These are phyloP conservation scores for Taphrina confusa DNA, from an alignment of 1,139 yeast species.

Conservation along the genomic window DNA sequence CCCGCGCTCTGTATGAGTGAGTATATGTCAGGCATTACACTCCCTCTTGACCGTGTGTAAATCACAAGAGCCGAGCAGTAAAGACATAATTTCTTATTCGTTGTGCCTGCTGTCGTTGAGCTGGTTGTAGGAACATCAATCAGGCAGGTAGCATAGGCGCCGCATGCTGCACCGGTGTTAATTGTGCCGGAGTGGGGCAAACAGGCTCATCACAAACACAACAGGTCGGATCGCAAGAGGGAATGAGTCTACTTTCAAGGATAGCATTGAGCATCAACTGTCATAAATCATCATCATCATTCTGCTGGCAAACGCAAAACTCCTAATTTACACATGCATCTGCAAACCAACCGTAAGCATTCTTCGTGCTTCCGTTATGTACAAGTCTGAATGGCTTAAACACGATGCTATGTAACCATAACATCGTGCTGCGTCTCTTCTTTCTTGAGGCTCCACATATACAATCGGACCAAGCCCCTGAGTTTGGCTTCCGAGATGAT, in stretches of 20 bases:
- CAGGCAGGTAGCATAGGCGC: too few species aligned
- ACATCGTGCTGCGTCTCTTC: conserved; percentile 14
- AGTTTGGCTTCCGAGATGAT: conserved; percentile 46
- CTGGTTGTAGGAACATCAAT: too few species aligned
- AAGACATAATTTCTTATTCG: not conserved
- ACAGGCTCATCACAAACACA: too few species aligned
- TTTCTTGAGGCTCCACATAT: conserved; percentile 31
- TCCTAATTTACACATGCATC: not conserved
- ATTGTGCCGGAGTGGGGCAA: too few species aligned
- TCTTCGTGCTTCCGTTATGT: too few species aligned
- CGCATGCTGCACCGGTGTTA: too few species aligned
- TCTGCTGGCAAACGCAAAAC: conserved; percentile 1
- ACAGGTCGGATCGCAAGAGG: too few species aligned
- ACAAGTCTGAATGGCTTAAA: too few species aligned
- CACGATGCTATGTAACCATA: conserved; percentile 4
- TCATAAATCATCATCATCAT: not conserved
- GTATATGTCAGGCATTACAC: conserved; percentile 26
- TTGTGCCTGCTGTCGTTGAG: not conserved
- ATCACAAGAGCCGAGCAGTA: not conserved
- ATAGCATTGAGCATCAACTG: too few species aligned
- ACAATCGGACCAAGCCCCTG: conserved; percentile 42
- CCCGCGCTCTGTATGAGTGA: conserved; percentile 20
- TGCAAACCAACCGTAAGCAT: too few species aligned
- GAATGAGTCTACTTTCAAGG: too few species aligned
- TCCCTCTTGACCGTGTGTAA: not conserved